Percentiles rank a stretch among this genome's conserved stretches.
Conservation (phyloP, 163 green algal species). For the Coccomyxa subellipsoidea region DNA sequence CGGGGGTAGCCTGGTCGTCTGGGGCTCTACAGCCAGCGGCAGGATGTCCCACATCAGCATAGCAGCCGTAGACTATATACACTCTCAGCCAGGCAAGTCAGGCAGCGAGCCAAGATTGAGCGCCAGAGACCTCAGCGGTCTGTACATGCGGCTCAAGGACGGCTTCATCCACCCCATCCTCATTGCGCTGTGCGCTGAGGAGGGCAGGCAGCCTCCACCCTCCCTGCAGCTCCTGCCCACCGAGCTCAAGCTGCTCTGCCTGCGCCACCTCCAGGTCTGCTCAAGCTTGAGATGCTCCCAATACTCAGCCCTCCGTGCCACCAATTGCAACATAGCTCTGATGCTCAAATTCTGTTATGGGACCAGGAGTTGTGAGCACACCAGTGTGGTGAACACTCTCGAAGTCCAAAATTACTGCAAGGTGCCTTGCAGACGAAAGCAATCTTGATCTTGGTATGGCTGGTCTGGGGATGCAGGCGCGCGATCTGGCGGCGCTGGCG, state of each 20-base stretch:
- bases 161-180: slow-evolving; percentile 37
- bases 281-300: slow-evolving; percentile 28
- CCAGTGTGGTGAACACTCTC: no score
- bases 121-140: neutral
- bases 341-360: no score
- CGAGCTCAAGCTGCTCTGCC: slow-evolving; percentile 37
- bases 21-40: neutral
- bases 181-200: slow-evolving; percentile 27
- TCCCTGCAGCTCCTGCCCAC: slow-evolving; percentile 37
- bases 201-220: slow-evolving; percentile 30
- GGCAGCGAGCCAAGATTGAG: neutral
- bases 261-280: slow-evolving; percentile 23
- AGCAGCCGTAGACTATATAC: neutral
- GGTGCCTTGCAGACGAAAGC: neutral
- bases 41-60: neutral
- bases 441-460: neutral
- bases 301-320: neutral
- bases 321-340: no score
- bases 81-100: neutral
- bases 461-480: slow-evolving; percentile 11
- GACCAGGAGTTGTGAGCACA: no score
- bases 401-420: no score
- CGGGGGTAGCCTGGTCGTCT: neutral
- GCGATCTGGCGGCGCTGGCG: slow-evolving; percentile 24
- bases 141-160: slow-evolving; percentile 35